Base-by-base conservation (phyloP, 2,329 filamentous ascomycete genomes). In the Colletotrichum lentis region DNA sequence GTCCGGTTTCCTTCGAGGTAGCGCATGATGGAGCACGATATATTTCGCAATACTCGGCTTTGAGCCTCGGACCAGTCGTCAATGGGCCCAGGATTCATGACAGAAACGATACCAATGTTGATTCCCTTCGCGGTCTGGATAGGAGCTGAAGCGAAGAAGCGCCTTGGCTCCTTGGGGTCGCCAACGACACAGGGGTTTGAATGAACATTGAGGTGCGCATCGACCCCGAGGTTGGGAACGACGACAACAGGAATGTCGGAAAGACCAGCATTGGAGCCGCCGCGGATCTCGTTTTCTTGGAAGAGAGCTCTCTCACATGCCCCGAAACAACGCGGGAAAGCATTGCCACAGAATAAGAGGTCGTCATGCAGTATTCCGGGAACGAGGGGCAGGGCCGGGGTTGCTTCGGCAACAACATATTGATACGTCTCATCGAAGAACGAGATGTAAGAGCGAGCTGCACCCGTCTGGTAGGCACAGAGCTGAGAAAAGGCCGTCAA, bases 401-500 rank as follows among this genome's bases (percentile, higher is more conserved):
- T 56, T 2, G 61, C 61, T 35, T 64, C 61, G 27, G 61, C 61
- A 18, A 59, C 62, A 10, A 64, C 35, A 46, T 64, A 58, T 4
- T 64, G 62, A 27, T 58, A 37, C 5, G 35, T 49, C 5, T 44
- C 12, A 37, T 64, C 62, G 47, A 64, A 64, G 12, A 64, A 27
- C 1, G 62, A 64, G 22, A 64, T 62, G 27, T 85, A 71, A n/a
- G 78, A 75, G 39, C 83, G 79, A 35, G 58, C 24, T 22, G 57
- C 18, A 10, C 78, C 75, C 5, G 85, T 75, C 14, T 80, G 78
- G 56, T 80, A 74, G 4, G 79, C 76, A 1, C 78, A 83, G 3
- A 86, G 77, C 71, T 86, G 83, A 16, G 84, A 83, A 53, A 85
- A 80, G 5, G 81, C 80, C 0, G 82, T 85, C 47, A 87, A 76